These are phyloP conservation scores for Dipodascus albidus DNA, from an alignment of 805 yeast species.

Conservation along the genomic window DNA sequence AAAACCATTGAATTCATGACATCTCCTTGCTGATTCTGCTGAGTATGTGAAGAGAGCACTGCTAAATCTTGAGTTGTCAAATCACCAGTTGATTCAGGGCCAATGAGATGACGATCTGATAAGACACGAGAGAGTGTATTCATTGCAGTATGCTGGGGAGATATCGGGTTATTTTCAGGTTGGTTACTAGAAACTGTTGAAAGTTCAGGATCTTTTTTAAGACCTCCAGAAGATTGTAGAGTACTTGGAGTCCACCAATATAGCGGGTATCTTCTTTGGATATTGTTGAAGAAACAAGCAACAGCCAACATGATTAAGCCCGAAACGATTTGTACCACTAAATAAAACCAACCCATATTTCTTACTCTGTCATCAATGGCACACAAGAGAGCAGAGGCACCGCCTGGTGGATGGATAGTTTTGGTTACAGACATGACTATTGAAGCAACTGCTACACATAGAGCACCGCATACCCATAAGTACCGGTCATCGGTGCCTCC, in stretches of 20 bases:
- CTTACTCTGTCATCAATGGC: constrained; percentile 35
- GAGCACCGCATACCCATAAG: constrained; percentile 47
- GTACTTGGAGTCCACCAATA: constrained; percentile 42
- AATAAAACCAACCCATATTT: constrained; percentile 52
- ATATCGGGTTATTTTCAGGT: background rate
- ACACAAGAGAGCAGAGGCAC: constrained; percentile 56
- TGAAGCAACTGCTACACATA: constrained; percentile 43
- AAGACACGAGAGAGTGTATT: background rate
- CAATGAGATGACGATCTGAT: background rate
- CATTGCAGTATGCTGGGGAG: background rate
- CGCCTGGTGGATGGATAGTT: constrained; percentile 62
- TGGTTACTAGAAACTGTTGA: background rate
- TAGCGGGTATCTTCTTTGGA: constrained; percentile 41
- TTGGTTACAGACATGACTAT: constrained; percentile 42
- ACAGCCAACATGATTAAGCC: constrained; percentile 36
- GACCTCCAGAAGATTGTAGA: background rate
- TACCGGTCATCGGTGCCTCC: constrained; percentile 29
- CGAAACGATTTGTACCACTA: constrained; percentile 43
- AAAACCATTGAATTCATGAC: background rate
- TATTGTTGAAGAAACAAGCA: constrained; percentile 43
- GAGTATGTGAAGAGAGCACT: background rate
- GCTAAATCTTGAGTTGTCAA: background rate
- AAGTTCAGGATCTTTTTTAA: background rate
- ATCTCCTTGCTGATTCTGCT: too few relatives aligned
- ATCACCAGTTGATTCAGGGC: background rate